Percentiles rank a stretch among this genome's conserved stretches.
Conservation (phyloP, 148 eudicot species). For the Rhododendron simsii region DNA sequence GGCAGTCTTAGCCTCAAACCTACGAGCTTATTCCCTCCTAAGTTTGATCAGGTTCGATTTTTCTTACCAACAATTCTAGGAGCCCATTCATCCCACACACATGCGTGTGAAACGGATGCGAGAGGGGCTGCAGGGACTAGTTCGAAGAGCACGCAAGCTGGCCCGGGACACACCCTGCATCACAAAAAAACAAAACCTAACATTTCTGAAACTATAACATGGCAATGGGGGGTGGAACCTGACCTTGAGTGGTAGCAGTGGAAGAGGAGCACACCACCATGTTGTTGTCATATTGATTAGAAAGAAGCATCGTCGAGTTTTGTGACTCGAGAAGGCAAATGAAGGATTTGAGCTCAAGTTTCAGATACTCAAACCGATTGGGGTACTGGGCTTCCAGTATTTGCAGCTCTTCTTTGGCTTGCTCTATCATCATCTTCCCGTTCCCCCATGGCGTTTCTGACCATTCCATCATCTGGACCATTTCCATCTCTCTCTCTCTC, state of each 20-base stretch:
- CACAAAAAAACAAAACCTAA: too few species aligned
- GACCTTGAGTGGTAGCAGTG: conserved; percentile 41
- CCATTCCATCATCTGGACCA: not conserved
- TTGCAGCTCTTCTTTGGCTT: conserved; percentile 59
- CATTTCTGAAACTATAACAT: not conserved
- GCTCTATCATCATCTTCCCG: conserved; percentile 40
- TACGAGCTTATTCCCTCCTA: too few species aligned
- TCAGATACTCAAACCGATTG: conserved; percentile 39
- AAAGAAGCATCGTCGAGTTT: conserved; percentile 5
- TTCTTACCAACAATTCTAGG: too few species aligned
- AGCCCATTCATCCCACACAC: too few species aligned
- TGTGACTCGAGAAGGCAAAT: conserved; percentile 38
- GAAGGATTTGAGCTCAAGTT: conserved; percentile 57
- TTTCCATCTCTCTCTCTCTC: not conserved
- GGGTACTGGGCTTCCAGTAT: conserved; percentile 56
- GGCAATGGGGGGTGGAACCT: not conserved
- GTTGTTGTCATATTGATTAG: not conserved
- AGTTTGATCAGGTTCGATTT: too few species aligned
- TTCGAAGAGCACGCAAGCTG: too few species aligned
- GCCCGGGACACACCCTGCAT: too few species aligned
- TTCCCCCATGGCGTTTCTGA: not conserved
- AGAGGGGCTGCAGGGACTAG: too few species aligned
- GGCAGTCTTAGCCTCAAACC: too few species aligned
- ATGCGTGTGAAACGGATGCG: too few species aligned
- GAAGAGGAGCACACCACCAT: conserved; percentile 3